Evolutionary conservation across 2,329 filamentous ascomycete genomes (phyloP).

Genomic region (Trichophyton equinum): DNA sequence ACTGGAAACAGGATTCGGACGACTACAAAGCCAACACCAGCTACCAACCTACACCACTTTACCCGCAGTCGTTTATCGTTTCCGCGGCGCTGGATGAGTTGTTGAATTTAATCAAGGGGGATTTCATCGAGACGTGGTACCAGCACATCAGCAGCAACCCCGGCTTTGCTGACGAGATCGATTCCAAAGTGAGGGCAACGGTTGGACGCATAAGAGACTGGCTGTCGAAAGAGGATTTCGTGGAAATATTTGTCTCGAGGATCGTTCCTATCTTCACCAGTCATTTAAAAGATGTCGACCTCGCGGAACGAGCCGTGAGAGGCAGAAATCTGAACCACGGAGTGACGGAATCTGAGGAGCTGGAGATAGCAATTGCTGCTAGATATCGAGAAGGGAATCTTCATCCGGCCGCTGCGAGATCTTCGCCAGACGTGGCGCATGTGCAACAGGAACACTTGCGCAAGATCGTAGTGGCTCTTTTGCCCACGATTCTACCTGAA

Average conservation of each 20-base stretch:
- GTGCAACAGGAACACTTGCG: constrained; percentile 84
- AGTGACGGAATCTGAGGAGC: constrained; percentile 89
- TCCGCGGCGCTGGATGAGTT: constrained; percentile 70
- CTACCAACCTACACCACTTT: constrained; percentile 59
- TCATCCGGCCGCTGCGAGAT: constrained; percentile 71
- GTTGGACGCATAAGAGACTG: constrained; percentile 59
- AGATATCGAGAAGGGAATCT: constrained; percentile 84
- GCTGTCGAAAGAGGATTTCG: constrained; percentile 63
- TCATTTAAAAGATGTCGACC: constrained; percentile 81
- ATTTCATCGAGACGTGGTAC: constrained; percentile 88
- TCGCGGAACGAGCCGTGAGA: constrained; percentile 74
- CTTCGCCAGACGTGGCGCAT: constrained; percentile 70
- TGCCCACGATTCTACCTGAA: constrained; percentile 63
- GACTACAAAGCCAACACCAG: constrained; percentile 52
- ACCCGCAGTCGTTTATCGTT: constrained; percentile 61
- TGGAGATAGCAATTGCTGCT: constrained; percentile 87
- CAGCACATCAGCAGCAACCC: constrained; percentile 67
- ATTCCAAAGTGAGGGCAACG: constrained; percentile 62
- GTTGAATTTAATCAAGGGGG: constrained; percentile 61
- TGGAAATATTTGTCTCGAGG: constrained; percentile 67
- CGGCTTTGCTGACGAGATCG: constrained; percentile 74
- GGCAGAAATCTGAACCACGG: constrained; percentile 78
- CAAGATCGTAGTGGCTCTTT: constrained; percentile 54
- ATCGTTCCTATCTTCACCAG: constrained; percentile 78
- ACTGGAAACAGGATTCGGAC: constrained; percentile 60